Conservation (phyloP, 2,329 filamentous ascomycete species). For the Phyllosticta capitalensis region DNA sequence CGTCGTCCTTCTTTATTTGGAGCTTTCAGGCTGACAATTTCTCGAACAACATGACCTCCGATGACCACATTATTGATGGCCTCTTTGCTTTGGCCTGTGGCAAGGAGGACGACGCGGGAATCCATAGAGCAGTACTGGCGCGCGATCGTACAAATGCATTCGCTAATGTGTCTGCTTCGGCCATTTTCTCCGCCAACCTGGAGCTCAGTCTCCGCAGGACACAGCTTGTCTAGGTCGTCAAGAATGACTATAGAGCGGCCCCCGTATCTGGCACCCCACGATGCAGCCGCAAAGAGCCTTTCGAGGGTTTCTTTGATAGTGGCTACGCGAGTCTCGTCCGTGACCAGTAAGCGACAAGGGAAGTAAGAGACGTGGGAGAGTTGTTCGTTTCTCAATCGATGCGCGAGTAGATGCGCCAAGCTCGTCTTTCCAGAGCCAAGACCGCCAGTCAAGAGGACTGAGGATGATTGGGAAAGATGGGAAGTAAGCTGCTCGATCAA, state of each 20-base stretch:
- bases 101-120: slow-evolving; percentile 75
- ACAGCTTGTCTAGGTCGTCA: slow-evolving; percentile 88
- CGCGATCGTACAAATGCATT: slow-evolving; percentile 73
- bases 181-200: slow-evolving; percentile 91
- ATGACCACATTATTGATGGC: slow-evolving; percentile 83
- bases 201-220: slow-evolving; percentile 86
- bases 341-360: slow-evolving; percentile 76
- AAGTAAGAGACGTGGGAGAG: slow-evolving; percentile 81
- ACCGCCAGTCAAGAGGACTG: slow-evolving; percentile 78
- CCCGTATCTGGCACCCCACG: slow-evolving; percentile 82
- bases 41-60: slow-evolving; percentile 82
- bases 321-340: slow-evolving; percentile 80
- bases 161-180: slow-evolving; percentile 83
- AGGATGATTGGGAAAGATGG: slow-evolving; percentile 76
- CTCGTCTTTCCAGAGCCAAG: slow-evolving; percentile 86
- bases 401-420: slow-evolving; percentile 65
- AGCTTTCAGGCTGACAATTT: slow-evolving; percentile 81
- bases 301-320: slow-evolving; percentile 84
- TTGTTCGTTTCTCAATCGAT: slow-evolving; percentile 59
- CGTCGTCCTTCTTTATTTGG: slow-evolving; percentile 86
- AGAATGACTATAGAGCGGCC: slow-evolving; percentile 77
- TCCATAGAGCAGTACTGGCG: slow-evolving; percentile 73
- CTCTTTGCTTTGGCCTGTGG: slow-evolving; percentile 88
- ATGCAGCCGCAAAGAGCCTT: slow-evolving; percentile 76
- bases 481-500: slow-evolving; percentile 63